phyloP scores from a whole-genome alignment of 352 stramenopile genomes.

The Pythium chondricola region DNA sequence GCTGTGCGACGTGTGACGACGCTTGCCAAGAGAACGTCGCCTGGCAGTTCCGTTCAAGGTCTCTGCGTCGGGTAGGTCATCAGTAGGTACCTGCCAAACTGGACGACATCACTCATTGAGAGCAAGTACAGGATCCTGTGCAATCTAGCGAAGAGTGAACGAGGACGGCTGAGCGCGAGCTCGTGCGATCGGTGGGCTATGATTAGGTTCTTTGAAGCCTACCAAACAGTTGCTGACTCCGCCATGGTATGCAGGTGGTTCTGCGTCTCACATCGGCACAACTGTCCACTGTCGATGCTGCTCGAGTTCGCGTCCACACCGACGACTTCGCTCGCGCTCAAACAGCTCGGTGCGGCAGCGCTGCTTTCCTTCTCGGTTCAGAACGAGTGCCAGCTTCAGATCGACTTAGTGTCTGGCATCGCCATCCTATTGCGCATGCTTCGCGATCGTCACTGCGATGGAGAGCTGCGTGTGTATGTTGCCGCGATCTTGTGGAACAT shows the following conservation, averaged over 20 bases:
- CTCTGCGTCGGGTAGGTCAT: constrained; percentile 2
- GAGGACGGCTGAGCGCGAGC: constrained; percentile 44
- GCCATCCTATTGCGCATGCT: constrained; percentile 41
- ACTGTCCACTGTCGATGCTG: constrained; percentile 56
- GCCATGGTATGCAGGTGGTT: constrained; percentile 45
- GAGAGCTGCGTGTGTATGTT: constrained; percentile 39
- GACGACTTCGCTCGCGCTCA: constrained; percentile 14
- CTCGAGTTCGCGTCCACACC: constrained; percentile 23
- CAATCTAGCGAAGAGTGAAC: constrained; percentile 49
- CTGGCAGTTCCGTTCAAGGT: constrained; percentile 18
- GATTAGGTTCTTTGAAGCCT: no score
- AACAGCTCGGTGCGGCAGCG: constrained; percentile 43
- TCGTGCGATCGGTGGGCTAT: constrained; percentile 54
- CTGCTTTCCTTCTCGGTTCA: constrained; percentile 63
- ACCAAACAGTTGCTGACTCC: no score
- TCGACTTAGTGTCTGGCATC: constrained; percentile 43
- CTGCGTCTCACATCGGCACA: constrained; percentile 65
- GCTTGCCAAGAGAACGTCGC: constrained; percentile 32
- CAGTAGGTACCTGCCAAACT: no score
- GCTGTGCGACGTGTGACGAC: constrained; percentile 37
- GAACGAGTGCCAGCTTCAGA: constrained; percentile 63
- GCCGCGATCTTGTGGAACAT: constrained; percentile 64
- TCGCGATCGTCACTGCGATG: constrained; percentile 23
- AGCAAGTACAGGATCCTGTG: constrained; percentile 59
- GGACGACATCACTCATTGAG: no score